These are phyloP conservation scores for Piper betle DNA, from an alignment of 164 flowering plant species.

Conservation along the genomic window DNA sequence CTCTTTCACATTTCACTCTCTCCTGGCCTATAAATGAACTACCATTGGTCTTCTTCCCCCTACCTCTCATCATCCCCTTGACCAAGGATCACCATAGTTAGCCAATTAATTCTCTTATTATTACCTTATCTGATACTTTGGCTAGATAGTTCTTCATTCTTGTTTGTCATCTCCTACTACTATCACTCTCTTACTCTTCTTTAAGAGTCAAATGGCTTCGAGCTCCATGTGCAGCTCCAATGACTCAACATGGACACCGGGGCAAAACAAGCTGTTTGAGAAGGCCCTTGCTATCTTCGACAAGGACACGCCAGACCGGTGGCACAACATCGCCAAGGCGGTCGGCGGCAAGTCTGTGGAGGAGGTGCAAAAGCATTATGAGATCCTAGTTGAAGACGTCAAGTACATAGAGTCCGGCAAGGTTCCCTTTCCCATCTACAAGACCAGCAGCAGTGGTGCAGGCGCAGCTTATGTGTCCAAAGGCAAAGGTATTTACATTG, in stretches of 20 bases:
- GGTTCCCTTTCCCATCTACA: slow-evolving; percentile 13
- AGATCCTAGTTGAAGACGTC: slow-evolving; percentile 8
- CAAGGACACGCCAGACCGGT: slow-evolving; percentile 14
- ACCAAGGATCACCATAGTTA: too few species aligned
- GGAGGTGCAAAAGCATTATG: slow-evolving; percentile 14
- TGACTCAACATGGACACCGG: slow-evolving; percentile 6
- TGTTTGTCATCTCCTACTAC: too few species aligned
- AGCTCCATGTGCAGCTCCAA: slow-evolving; percentile 3
- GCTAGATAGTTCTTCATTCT: too few species aligned
- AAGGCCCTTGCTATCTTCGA: slow-evolving; percentile 12
- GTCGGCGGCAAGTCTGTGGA: slow-evolving; percentile 11
- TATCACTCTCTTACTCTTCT: too few species aligned
- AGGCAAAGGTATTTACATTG: too few species aligned
- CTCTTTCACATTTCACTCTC: too few species aligned
- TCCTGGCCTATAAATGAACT: too few species aligned
- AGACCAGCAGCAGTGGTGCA: not conserved
- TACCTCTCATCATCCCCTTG: too few species aligned
- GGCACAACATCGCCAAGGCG: slow-evolving; percentile 9
- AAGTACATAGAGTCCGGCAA: slow-evolving; percentile 13
- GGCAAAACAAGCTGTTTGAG: slow-evolving; percentile 11
- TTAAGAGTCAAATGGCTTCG: slow-evolving; percentile 5
- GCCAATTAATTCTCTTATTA: too few species aligned
- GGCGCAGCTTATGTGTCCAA: too few species aligned
- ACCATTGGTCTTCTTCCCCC: too few species aligned
- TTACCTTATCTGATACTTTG: too few species aligned